Evolutionary conservation across 2,329 filamentous ascomycete genomes (phyloP), one percentile per base, ranked within the genome.

Genomic region (Coleophoma eucalyptorum): DNA sequence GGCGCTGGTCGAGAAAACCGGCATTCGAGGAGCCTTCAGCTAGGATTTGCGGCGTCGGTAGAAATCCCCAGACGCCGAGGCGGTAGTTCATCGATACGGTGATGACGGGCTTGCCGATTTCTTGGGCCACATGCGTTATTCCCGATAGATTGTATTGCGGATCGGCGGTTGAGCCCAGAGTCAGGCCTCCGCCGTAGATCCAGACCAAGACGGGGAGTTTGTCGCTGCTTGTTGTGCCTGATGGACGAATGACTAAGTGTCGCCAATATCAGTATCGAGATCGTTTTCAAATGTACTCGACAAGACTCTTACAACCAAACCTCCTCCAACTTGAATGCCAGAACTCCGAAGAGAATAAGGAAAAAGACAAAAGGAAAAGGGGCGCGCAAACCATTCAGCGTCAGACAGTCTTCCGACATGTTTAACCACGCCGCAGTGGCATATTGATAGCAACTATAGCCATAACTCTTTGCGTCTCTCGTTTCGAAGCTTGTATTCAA

Each of bases 31-130:
- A 59, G 0, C 79, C 81, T 42, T 73, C 75, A 26, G 72, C 74
- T 15, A 74, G 70, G 12, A 80, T 71, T 50, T 78, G 57, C 7
- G 68, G 67, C 2, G 79, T 81, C 16, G 79, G 75, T 42, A 88
- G 66, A 66, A 91, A 90, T 0, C 87, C 87, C 61, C 89, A 70
- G 2, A 79, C 76, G 4, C 81, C 80, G 37, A 87, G 75, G 4
- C 85, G 75, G 63, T 87, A 81, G 65, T 78, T 79, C 61, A 82
- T 76, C 61, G 74, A 78, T 41, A 84, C 50, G 1, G 69, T 76
- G 15, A 83, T 72, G 38, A 84, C 69, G 0, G 78, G 79, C 56
- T 78, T 74, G 38, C 70, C 71, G 19, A 80, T 73, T 3, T 74
- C 66, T 38, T 77, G 73, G 6, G 77, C 73, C 21, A 77, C 73